A percentile compares a stretch with the other conserved stretches of the same genome.
phyloP scores from a whole-genome alignment of 257 asterid species.

The Paulownia fortunei region DNA sequence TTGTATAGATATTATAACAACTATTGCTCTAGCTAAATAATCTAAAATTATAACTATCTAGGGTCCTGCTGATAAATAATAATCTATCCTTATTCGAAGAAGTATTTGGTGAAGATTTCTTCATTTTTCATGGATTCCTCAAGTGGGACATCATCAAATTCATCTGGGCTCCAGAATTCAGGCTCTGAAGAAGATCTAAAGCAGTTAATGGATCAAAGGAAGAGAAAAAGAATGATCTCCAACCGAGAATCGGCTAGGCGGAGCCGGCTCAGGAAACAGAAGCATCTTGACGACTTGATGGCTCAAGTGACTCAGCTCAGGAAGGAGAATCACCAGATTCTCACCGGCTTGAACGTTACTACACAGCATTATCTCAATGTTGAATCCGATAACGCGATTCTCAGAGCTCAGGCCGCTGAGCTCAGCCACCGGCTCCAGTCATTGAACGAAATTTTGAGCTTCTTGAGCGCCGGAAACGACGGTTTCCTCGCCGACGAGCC shows the following conservation, averaged over 20 bases:
- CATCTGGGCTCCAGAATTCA: slow-evolving; percentile 61
- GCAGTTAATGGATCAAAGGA: slow-evolving; percentile 72
- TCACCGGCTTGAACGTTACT: slow-evolving; percentile 51
- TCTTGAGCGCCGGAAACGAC: slow-evolving; percentile 35
- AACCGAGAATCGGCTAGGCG: slow-evolving; percentile 96
- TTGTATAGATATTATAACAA: not conserved
- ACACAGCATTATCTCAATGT: slow-evolving; percentile 55
- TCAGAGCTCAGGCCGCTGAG: slow-evolving; percentile 82
- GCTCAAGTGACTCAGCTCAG: slow-evolving; percentile 62
- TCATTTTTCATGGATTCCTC: slow-evolving; percentile 61
- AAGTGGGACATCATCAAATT: slow-evolving; percentile 67
- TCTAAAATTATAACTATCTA: slow-evolving; percentile 33
- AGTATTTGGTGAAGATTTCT: not conserved
- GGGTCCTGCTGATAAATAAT: slow-evolving; percentile 47
- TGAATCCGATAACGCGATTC: slow-evolving; percentile 80
- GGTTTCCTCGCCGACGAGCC: slow-evolving; percentile 27
- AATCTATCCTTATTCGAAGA: not conserved
- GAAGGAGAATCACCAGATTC: slow-evolving; percentile 63
- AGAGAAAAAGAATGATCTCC: slow-evolving; percentile 86
- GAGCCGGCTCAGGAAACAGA: slow-evolving; percentile 88
- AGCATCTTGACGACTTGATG: slow-evolving; percentile 79
- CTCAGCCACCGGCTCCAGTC: slow-evolving; percentile 78
- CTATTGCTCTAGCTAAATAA: not conserved
- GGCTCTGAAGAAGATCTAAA: slow-evolving; percentile 74
- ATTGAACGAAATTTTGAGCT: slow-evolving; percentile 57